These are phyloP conservation scores for Metarhizium anisopliae DNA, from an alignment of 2,329 filamentous ascomycete species.

Conservation along the genomic window DNA sequence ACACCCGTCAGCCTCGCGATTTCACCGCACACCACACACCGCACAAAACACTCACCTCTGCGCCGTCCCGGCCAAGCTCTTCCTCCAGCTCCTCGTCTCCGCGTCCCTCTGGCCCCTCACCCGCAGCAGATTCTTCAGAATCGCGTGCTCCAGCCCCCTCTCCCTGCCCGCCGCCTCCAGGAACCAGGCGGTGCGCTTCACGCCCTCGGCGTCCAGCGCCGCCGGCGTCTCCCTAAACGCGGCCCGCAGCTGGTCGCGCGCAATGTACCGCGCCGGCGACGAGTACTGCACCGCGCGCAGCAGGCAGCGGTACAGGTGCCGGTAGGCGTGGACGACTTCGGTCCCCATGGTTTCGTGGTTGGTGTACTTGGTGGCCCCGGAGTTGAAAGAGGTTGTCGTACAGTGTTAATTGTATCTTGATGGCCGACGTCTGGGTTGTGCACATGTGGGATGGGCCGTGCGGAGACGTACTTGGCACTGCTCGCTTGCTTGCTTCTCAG, in stretches of 20 bases:
- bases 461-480: too few species aligned
- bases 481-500: too few species aligned
- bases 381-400: too few species aligned
- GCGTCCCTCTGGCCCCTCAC: slow-evolving; percentile 14
- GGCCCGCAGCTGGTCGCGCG: slow-evolving; percentile 48
- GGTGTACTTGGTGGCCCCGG: too few species aligned
- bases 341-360: slow-evolving; percentile 12
- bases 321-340: slow-evolving; percentile 56
- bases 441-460: too few species aligned
- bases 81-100: slow-evolving; percentile 11
- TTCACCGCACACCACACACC: neutral
- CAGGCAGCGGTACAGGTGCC: slow-evolving; percentile 55
- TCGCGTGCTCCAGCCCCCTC: slow-evolving; percentile 60
- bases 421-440: too few species aligned
- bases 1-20: neutral
- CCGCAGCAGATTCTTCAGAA: slow-evolving; percentile 59
- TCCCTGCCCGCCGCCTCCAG: slow-evolving; percentile 53
- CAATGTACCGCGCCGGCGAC: slow-evolving; percentile 54
- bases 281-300: slow-evolving; percentile 67
- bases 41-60: slow-evolving; percentile 13
- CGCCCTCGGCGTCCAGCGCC: slow-evolving; percentile 39
- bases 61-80: slow-evolving; percentile 12
- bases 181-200: slow-evolving; percentile 62
- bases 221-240: slow-evolving; percentile 43
- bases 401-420: too few species aligned